Percentiles rank a stretch among this genome's conserved stretches.
Evolutionary conservation across 345 rosid species (phyloP).

Genomic region (Arabidopsis arenosa): DNA sequence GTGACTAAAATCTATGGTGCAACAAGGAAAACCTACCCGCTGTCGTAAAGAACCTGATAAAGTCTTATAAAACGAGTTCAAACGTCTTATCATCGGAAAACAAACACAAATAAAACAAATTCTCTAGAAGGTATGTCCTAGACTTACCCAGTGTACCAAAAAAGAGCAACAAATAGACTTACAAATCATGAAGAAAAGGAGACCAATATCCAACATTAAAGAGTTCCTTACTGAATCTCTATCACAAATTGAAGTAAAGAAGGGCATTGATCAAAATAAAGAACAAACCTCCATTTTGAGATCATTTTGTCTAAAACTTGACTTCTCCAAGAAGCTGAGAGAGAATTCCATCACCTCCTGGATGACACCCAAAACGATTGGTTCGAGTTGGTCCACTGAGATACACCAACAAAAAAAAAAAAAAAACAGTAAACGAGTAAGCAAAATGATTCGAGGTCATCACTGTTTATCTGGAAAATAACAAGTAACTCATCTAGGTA

Average conservation of each 20-base stretch:
- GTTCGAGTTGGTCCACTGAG: conserved; percentile 79
- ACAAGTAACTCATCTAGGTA: conserved; percentile 10
- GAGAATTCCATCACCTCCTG: conserved; percentile 80
- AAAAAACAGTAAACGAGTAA: neutral
- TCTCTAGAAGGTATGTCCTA: conserved; percentile 4
- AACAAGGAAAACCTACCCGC: conserved; percentile 15
- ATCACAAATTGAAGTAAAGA: conserved; percentile 29
- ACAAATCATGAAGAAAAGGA: conserved; percentile 8
- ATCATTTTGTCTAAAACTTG: conserved; percentile 58
- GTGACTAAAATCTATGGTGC: neutral
- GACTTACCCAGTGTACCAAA: conserved; percentile 17
- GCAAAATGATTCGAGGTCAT: conserved; percentile 12
- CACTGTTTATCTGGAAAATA: neutral
- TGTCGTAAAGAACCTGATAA: conserved; percentile 3
- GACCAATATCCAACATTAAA: conserved; percentile 4
- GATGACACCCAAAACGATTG: conserved; percentile 64
- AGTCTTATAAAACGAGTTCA: conserved; percentile 11
- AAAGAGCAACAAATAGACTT: neutral
- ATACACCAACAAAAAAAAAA: conserved; percentile 27
- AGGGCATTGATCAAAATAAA: conserved; percentile 7
- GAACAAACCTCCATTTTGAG: conserved; percentile 66
- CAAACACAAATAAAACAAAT: neutral
- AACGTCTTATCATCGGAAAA: neutral
- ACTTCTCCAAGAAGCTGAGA: conserved; percentile 74
- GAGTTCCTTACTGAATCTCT: conserved; percentile 2